phyloP scores from a whole-genome alignment of 1,139 yeast species.

The Saccharomyces hybrid region DNA sequence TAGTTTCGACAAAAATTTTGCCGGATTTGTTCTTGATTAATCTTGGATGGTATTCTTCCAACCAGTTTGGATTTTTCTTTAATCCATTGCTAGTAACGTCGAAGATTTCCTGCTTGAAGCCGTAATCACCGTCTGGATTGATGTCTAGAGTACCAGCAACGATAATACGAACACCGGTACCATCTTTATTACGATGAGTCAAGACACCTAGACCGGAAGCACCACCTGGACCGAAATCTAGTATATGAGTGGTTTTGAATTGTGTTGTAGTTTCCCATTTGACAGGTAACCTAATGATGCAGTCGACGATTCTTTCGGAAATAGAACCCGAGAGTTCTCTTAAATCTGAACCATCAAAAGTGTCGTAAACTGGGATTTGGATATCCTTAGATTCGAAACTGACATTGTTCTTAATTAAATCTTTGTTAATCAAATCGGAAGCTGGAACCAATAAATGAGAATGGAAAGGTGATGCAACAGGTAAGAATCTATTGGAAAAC shows the following conservation, averaged over 20 bases:
- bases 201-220: slow-evolving; percentile 92
- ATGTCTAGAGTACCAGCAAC: slow-evolving; percentile 87
- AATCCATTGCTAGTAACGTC: slow-evolving; percentile 58
- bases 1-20: slow-evolving; percentile 80
- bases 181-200: slow-evolving; percentile 96
- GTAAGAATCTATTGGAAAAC: slow-evolving; percentile 88
- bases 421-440: slow-evolving; percentile 56
- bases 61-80: slow-evolving; percentile 87
- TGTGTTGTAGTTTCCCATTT: slow-evolving; percentile 89
- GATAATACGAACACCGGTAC: slow-evolving; percentile 93
- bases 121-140: slow-evolving; percentile 64
- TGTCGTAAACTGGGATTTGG: slow-evolving; percentile 84
- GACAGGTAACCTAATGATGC: slow-evolving; percentile 84
- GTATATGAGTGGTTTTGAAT: slow-evolving; percentile 74
- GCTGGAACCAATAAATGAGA: slow-evolving; percentile 77
- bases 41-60: slow-evolving; percentile 77
- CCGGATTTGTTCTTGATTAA: slow-evolving; percentile 68
- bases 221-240: slow-evolving; percentile 99
- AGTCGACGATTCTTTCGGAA: slow-evolving; percentile 60
- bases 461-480: slow-evolving; percentile 95
- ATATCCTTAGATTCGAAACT: slow-evolving; percentile 50
- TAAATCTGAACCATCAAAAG: slow-evolving; percentile 77
- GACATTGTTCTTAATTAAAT: slow-evolving; percentile 51
- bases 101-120: slow-evolving; percentile 92
- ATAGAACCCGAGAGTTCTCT: slow-evolving; percentile 46